These are phyloP conservation scores for Chamaecrista fasciculata DNA, from an alignment of 306 rosid genomes.

Conservation along the genomic window DNA sequence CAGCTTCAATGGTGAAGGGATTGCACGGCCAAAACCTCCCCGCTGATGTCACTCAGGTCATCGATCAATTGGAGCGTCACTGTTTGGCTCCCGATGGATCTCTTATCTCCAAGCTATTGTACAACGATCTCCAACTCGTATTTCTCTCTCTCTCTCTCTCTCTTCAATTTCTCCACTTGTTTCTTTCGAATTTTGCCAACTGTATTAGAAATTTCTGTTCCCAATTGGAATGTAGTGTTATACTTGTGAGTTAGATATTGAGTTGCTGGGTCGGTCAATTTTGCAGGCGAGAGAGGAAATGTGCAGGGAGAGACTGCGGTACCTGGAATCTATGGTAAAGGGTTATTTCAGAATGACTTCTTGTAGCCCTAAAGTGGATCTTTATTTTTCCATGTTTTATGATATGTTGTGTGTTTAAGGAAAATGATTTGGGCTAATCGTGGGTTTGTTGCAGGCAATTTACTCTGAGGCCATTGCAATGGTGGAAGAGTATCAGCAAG, in stretches of 20 bases:
- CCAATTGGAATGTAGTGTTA: neutral
- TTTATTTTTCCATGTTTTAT: neutral
- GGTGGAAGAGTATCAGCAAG: constrained; percentile 89
- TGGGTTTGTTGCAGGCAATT: constrained; percentile 62
- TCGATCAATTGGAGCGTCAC: constrained; percentile 90
- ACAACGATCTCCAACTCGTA: constrained; percentile 80
- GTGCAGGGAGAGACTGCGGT: constrained; percentile 83
- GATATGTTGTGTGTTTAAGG: constrained; percentile 2
- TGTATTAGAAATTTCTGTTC: neutral
- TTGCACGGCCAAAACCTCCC: constrained; percentile 69
- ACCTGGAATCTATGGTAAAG: constrained; percentile 81
- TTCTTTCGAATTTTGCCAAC: constrained; percentile 22
- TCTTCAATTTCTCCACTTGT: constrained; percentile 12
- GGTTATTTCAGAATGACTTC: neutral
- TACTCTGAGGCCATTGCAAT: constrained; percentile 82
- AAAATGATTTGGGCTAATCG: constrained; percentile 7
- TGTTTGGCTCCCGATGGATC: constrained; percentile 94
- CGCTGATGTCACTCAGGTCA: constrained; percentile 64
- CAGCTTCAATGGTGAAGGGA: constrained; percentile 64
- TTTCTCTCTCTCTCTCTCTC: constrained; percentile 26
- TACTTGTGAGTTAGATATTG: constrained; percentile 1
- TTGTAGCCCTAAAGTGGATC: neutral
- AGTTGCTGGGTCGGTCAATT: constrained; percentile 19
- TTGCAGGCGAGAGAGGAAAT: constrained; percentile 97
- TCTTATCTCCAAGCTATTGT: constrained; percentile 75